Base-by-base conservation (phyloP, 306 rosid genomes). In the Corylus americana region DNA sequence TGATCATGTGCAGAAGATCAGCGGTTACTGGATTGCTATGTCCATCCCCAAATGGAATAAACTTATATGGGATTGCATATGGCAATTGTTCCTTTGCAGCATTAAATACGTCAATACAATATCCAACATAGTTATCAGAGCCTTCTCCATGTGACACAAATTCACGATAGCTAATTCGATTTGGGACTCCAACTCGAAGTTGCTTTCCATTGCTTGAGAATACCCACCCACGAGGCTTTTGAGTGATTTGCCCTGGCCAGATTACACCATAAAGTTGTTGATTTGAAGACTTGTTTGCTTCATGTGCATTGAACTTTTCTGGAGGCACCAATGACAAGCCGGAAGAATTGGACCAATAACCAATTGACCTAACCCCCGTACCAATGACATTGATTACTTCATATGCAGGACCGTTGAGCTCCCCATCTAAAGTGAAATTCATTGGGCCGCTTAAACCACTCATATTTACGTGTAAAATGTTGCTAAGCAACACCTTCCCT, bases 221-320 rank as follows among this genome's bases (percentile, higher is more conserved):
- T 37, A 89, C 96, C 99, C 99, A 93, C n/a, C 99, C 99, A 11
- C 94, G 97, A 76, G 99, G 99, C 81, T 59, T 88, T 74, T 88
- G 86, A 6, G 44, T 37, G 2, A 85, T 80, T 45, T 91, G 88
- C 78, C 99, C 99, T 0, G 98, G 99, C 98, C 99, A 96, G 75
- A 96, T 77, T 45, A 91, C 90, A 48, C 75, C 55, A 22, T 37
- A 66, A 3, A 95, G 48, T 31, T 82, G 48, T 73, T 86, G 87
- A 64, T 70, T 91, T 45, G 79, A 75, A 2, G 14, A 76, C 64
- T 78, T 76, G 73, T 85, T 88, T 11, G 92, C 85, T 48, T 80
- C 85, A 44, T 80, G 75, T 20, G 86, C 70, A 85, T 86, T 81
- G 22, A 85, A 85, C 25, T 53, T 27, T 80, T 91, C 94, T 1